These are phyloP conservation scores for Fusarium concolor DNA, from an alignment of 2,329 filamentous ascomycete species.

Conservation along the genomic window DNA sequence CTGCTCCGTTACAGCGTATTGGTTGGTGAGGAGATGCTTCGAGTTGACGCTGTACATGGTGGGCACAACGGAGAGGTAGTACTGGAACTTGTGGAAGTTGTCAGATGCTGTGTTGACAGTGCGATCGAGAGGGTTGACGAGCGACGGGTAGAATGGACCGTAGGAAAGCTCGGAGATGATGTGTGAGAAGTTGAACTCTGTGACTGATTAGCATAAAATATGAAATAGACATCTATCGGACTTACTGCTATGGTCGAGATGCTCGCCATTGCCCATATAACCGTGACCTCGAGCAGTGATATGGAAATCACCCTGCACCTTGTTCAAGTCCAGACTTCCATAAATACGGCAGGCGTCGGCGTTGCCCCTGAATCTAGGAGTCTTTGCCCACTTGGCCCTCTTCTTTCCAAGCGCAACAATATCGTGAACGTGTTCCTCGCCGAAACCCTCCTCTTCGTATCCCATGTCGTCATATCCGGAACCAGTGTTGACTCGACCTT, in stretches of 20 bases:
- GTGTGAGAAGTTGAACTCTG: constrained; percentile 97
- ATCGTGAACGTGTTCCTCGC: constrained; percentile 89
- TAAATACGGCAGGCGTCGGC: constrained; percentile 88
- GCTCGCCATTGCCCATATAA: constrained; percentile 81
- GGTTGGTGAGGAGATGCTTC: constrained; percentile 87
- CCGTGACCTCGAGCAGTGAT: constrained; percentile 95
- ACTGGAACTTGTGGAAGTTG: constrained; percentile 97
- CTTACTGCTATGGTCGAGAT: constrained; percentile 85
- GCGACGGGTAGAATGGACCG: constrained; percentile 93
- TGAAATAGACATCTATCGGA: constrained; percentile 22
- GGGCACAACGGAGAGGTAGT: constrained; percentile 94
- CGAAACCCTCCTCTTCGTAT: constrained; percentile 73
- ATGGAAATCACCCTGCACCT: constrained; percentile 98
- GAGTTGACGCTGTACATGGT: constrained; percentile 84
- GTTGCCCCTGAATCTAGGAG: constrained; percentile 71
- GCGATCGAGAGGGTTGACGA: constrained; percentile 93
- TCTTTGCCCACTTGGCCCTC: constrained; percentile 78
- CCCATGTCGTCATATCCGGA: constrained; percentile 60
- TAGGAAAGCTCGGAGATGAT: constrained; percentile 96
- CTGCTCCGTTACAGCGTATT: constrained; percentile 97
- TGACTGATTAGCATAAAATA: constrained; percentile 33
- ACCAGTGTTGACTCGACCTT: constrained; percentile 64
- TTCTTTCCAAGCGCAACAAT: constrained; percentile 78
- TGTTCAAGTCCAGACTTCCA: constrained; percentile 91
- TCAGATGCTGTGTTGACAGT: constrained; percentile 80